Conservation (phyloP, 2,329 filamentous ascomycete species). For the Cercospora citrullina region DNA sequence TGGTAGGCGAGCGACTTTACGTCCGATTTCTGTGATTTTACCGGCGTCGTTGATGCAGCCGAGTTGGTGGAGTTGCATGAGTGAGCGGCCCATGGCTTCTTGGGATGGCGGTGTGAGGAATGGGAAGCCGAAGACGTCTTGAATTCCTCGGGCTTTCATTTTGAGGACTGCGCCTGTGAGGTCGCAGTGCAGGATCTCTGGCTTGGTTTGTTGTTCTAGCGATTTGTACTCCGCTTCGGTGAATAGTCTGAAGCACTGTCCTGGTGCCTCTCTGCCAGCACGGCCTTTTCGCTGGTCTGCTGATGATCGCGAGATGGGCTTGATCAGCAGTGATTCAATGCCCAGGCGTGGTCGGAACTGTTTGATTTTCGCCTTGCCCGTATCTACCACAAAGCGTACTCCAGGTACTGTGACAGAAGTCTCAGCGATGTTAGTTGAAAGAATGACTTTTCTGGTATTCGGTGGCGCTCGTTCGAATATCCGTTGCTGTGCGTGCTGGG, state of each 20-base stretch:
- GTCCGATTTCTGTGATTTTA: slow-evolving; percentile 70
- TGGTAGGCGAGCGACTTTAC: slow-evolving; percentile 78
- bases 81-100: slow-evolving; percentile 76
- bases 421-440: slow-evolving; percentile 97
- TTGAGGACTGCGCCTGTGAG: slow-evolving; percentile 81
- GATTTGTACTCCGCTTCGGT: slow-evolving; percentile 72
- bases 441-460: slow-evolving; percentile 81
- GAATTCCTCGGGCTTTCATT: slow-evolving; percentile 88
- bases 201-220: slow-evolving; percentile 72
- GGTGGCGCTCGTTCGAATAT: slow-evolving; percentile 76
- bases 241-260: slow-evolving; percentile 87
- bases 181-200: slow-evolving; percentile 90
- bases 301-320: slow-evolving; percentile 89
- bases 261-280: slow-evolving; percentile 86
- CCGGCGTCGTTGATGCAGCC: slow-evolving; percentile 72
- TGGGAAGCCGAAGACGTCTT: slow-evolving; percentile 78
- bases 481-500: slow-evolving; percentile 79
- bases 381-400: slow-evolving; percentile 87
- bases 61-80: slow-evolving; percentile 77
- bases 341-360: slow-evolving; percentile 82
- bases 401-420: slow-evolving; percentile 95
- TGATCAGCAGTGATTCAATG: slow-evolving; percentile 85
- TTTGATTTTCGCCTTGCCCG: slow-evolving; percentile 91
- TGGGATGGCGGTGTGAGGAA: slow-evolving; percentile 78
- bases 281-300: slow-evolving; percentile 89